Conservation (phyloP, 768 basidiomycete species). For the Suillus fuscotomentosus region DNA sequence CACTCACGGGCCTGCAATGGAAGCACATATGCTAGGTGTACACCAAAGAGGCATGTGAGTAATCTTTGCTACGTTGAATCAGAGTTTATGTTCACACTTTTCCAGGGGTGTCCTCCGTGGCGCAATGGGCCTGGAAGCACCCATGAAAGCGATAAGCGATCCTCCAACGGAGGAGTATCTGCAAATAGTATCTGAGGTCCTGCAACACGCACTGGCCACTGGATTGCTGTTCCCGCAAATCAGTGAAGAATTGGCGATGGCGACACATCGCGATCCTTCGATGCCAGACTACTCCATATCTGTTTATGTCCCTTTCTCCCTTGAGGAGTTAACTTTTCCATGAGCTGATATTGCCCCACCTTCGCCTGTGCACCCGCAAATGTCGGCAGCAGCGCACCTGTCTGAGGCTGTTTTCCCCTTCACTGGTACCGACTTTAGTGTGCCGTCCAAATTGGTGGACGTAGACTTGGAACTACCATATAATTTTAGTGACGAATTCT, state of each 20-base stretch:
- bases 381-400: no score
- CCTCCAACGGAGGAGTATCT: neutral
- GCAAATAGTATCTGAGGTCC: neutral
- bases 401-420: neutral
- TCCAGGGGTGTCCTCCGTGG: neutral
- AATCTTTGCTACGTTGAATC: neutral
- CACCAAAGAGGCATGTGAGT: neutral
- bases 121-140: neutral
- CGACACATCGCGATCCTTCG: neutral
- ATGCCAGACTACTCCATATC: neutral
- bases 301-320: neutral
- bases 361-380: neutral
- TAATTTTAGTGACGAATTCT: neutral
- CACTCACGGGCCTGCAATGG: neutral
- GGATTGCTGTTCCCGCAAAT: neutral
- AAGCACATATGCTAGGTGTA: neutral
- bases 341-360: neutral
- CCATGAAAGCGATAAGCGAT: neutral
- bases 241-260: neutral
- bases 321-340: neutral
- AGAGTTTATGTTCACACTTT: neutral
- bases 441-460: neutral
- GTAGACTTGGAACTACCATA: neutral
- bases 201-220: neutral
- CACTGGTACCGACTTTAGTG: neutral